Base-by-base conservation (phyloP, 352 stramenopile species). In the Globisporangium perplexum region DNA sequence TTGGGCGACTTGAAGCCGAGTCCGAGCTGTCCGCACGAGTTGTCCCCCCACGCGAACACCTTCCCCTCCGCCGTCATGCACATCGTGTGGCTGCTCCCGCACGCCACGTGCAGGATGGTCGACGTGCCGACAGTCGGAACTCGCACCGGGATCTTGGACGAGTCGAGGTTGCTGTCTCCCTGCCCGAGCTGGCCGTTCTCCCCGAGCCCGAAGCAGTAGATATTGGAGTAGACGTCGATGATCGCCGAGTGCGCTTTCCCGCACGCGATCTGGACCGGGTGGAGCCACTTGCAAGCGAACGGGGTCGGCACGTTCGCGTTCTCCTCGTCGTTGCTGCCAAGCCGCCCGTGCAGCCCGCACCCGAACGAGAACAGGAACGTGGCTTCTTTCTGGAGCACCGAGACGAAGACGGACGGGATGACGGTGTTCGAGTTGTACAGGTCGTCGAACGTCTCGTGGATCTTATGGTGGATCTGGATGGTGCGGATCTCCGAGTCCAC, bases 381-480 rank as follows among this genome's bases (percentile, higher is more conserved):
- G 6, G 77, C 72, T 58, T 90, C 76, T 30, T 88, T 86, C 36
- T 78, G 76, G 7, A 90, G 47, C 17, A 90, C 71, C 15, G 76
- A 86, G 15, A 88, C 77, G 44, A 86, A 88, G 10, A 88, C 65
- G 0, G 77, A 88, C 28, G 77, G 77, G 22, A 88, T 60, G 47
- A 73, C 58, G 4, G 72, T 71, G 18, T 50, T 70, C 4, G 65
- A 50, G 45, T 70, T 74, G 64, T 71, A 86, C 0, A 79, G 49
- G 28, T 81, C 66, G 45, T 83, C 63, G 63, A 77, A 73, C 14
- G 60, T 74, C 31, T 83, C 68, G 57, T 79, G 46, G 30, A 86
- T 79, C 57, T 81, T 87, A 71, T 88, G 79, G 48, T 86, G 69
- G 62, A 90, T 87, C 64, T 85, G 74, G 45, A 87, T 77, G 14